Evolutionary conservation across 2,329 filamentous ascomycete genomes (phyloP).

Genomic region (Arachnomyces sp.): DNA sequence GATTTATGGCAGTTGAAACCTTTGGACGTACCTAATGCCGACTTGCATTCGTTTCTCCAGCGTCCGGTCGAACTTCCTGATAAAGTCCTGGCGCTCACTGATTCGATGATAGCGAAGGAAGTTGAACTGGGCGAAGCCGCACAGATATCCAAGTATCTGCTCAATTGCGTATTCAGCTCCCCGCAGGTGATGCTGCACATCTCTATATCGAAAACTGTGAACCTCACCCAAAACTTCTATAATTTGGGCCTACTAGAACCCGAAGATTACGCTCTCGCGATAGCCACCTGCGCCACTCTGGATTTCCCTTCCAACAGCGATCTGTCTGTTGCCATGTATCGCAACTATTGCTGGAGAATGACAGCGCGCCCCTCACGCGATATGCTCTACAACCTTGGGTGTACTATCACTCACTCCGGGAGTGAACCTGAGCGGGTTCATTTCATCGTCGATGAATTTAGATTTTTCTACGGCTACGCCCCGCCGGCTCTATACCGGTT

Average conservation of each 20-base stretch:
- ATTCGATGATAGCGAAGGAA: constrained; percentile 11
- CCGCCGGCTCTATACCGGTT: constrained; percentile 25
- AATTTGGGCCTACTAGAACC: constrained; percentile 17
- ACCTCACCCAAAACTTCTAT: constrained; percentile 20
- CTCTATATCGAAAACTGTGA: constrained; percentile 24
- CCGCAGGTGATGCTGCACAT: constrained; percentile 18
- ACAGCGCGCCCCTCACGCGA: constrained; percentile 5
- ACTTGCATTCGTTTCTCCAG: constrained; percentile 11
- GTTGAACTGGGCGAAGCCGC: constrained; percentile 2
- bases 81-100: constrained; percentile 17
- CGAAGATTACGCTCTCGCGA: constrained; percentile 22
- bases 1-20: constrained; percentile 23
- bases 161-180: constrained; percentile 20
- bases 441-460: constrained; percentile 35
- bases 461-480: constrained; percentile 24
- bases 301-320: constrained; percentile 20
- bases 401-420: neutral
- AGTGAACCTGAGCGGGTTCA: constrained; percentile 29
- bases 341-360: constrained; percentile 30
- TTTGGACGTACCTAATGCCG: constrained; percentile 5
- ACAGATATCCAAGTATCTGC: constrained; percentile 18
- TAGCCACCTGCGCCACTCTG: constrained; percentile 23
- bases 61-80: constrained; percentile 15
- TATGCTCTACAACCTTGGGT: neutral
- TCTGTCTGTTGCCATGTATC: constrained; percentile 32